Conservation (phyloP, 352 stramenopile genomes). For the Pythium brassicae region DNA sequence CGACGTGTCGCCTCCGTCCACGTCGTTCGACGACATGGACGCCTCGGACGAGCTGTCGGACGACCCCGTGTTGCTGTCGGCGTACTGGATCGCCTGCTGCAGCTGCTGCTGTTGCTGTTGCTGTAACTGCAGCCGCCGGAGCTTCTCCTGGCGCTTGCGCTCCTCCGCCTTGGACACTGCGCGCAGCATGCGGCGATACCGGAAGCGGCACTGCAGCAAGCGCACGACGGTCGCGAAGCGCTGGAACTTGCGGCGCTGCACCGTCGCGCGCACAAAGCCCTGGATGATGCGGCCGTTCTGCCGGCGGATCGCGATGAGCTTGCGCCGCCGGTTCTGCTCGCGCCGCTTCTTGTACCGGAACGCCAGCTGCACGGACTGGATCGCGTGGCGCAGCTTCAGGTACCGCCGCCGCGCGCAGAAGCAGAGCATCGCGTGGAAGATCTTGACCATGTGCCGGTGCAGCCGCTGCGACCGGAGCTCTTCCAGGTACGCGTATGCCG, state of each 20-base stretch:
- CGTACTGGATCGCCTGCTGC: slow-evolving; percentile 35
- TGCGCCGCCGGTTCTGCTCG: slow-evolving; percentile 20
- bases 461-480: slow-evolving; percentile 71
- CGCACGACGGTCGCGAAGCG: slow-evolving; percentile 46
- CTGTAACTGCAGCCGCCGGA: slow-evolving; percentile 14
- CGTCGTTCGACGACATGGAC: slow-evolving; percentile 67
- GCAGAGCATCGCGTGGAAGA: slow-evolving; percentile 67
- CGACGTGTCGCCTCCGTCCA: slow-evolving; percentile 60
- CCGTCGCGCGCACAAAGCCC: slow-evolving; percentile 47
- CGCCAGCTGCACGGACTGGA: slow-evolving; percentile 47
- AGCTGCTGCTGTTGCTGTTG: slow-evolving; percentile 24
- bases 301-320: slow-evolving; percentile 32
- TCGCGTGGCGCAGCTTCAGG: slow-evolving; percentile 47
- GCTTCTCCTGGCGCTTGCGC: slow-evolving; percentile 17
- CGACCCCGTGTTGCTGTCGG: slow-evolving; percentile 67
- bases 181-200: slow-evolving; percentile 35
- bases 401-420: slow-evolving; percentile 50
- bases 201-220: slow-evolving; percentile 70
- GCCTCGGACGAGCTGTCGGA: slow-evolving; percentile 57
- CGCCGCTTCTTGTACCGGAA: slow-evolving; percentile 55
- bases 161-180: slow-evolving; percentile 11
- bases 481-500: slow-evolving; percentile 90
- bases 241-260: slow-evolving; percentile 49
- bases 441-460: slow-evolving; percentile 67
- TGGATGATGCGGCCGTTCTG: slow-evolving; percentile 51